Conservation (phyloP, 352 stramenopile genomes). For the Phytophthora syringae region DNA sequence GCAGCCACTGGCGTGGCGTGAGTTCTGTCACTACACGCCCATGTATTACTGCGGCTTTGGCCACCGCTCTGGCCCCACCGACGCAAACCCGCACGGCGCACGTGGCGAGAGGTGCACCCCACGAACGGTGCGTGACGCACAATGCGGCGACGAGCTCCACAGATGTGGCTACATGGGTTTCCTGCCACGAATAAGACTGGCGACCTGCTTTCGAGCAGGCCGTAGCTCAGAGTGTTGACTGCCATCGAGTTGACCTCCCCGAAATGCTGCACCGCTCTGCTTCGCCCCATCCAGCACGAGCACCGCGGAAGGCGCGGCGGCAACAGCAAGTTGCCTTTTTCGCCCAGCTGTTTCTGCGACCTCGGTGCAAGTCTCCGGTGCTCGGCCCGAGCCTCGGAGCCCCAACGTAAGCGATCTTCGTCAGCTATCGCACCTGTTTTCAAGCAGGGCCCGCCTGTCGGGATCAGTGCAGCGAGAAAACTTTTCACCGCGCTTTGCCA, state of each 20-base stretch:
- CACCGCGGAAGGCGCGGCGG: constrained; percentile 15
- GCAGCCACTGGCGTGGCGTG: neutral
- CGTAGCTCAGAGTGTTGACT: too few relatives aligned
- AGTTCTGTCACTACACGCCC: too few relatives aligned
- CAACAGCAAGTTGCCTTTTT: constrained; percentile 41
- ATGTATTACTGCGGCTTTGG: constrained; percentile 11
- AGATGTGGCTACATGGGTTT: constrained; percentile 6
- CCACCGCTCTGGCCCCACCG: constrained; percentile 10
- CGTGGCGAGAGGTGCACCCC: constrained; percentile 1
- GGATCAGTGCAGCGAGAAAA: constrained; percentile 19
- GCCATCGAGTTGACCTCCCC: neutral
- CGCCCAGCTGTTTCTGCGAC: constrained; percentile 35
- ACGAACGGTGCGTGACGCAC: neutral
- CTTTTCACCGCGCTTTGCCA: constrained; percentile 30
- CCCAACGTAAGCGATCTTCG: constrained; percentile 6
- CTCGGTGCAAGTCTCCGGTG: constrained; percentile 8
- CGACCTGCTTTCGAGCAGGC: neutral
- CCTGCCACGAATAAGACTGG: neutral
- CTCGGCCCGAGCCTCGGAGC: neutral
- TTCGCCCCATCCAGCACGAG: constrained; percentile 24
- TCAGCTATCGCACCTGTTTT: constrained; percentile 44
- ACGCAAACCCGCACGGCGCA: neutral
- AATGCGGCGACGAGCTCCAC: constrained; percentile 4
- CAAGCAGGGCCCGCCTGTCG: constrained; percentile 25
- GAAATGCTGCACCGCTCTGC: constrained; percentile 21